These are phyloP conservation scores for Primulina tabacum DNA, from an alignment of 257 asterid genomes.

Conservation along the genomic window DNA sequence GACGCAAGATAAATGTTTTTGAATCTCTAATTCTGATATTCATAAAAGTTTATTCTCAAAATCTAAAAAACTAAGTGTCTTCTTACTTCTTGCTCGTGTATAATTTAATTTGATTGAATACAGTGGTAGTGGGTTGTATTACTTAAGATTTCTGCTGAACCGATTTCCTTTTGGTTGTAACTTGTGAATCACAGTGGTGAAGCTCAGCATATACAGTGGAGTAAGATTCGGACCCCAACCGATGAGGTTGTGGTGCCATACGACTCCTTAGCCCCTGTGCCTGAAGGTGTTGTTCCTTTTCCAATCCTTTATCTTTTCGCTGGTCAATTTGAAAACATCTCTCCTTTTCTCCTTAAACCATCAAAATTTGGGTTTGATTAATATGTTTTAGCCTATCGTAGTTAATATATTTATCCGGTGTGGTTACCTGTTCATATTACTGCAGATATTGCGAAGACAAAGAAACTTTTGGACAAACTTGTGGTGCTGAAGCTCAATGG, in stretches of 20 bases:
- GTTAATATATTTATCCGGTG: background rate
- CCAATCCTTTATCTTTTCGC: background rate
- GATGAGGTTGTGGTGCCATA: slow-evolving; percentile 84
- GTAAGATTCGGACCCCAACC: slow-evolving; percentile 66
- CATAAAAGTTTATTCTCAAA: background rate
- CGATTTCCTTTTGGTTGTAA: slow-evolving; percentile 22
- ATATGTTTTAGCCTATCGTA: slow-evolving; percentile 8
- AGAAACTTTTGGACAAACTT: slow-evolving; percentile 82
- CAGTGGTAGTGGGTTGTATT: background rate
- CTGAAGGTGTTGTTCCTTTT: slow-evolving; percentile 60
- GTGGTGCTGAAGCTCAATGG: slow-evolving; percentile 97
- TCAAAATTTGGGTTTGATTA: slow-evolving; percentile 7
- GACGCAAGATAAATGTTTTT: slow-evolving; percentile 9
- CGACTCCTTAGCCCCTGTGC: slow-evolving; percentile 63
- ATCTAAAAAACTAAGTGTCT: background rate
- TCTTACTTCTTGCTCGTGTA: background rate
- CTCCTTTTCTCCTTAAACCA: slow-evolving; percentile 7
- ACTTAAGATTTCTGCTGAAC: slow-evolving; percentile 13
- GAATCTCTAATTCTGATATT: slow-evolving; percentile 8
- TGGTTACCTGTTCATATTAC: slow-evolving; percentile 20
- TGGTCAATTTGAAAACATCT: background rate
- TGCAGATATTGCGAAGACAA: slow-evolving; percentile 68
- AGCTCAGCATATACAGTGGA: slow-evolving; percentile 57
- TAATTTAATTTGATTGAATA: too few relatives aligned
- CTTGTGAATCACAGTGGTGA: slow-evolving; percentile 46